Percentiles rank a stretch among this genome's conserved stretches.
phyloP scores from a whole-genome alignment of 768 basidiomycete genomes.

The Rubroboletus satanas region DNA sequence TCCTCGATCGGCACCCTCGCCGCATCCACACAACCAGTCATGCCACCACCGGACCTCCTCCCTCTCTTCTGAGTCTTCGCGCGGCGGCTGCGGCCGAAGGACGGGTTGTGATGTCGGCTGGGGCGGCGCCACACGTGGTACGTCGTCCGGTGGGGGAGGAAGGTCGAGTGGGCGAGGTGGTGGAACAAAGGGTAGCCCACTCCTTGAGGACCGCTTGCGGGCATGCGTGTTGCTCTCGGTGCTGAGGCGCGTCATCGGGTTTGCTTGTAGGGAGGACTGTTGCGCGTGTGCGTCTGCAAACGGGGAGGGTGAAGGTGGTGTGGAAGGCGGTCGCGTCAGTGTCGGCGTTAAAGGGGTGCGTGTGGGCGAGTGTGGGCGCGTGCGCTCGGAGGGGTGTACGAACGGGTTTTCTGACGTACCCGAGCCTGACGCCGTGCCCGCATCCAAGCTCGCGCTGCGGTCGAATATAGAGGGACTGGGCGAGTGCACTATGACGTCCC shows the following conservation, averaged over 20 bases:
- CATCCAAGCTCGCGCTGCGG: slow-evolving; percentile 14
- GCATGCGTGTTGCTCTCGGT: not conserved
- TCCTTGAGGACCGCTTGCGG: slow-evolving; percentile 1
- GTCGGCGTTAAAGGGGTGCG: slow-evolving; percentile 2
- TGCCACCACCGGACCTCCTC: slow-evolving; percentile 71
- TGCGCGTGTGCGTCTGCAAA: slow-evolving; percentile 38
- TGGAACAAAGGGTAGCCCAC: slow-evolving; percentile 26
- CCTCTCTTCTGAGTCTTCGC: slow-evolving; percentile 22
- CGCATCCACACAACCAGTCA: slow-evolving; percentile 80
- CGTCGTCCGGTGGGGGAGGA: slow-evolving; percentile 41
- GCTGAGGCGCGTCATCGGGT: not conserved
- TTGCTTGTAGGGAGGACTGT: slow-evolving; percentile 16
- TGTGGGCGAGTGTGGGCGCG: not conserved
- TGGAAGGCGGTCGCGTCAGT: not conserved
- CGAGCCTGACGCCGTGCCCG: not conserved
- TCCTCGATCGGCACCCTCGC: slow-evolving; percentile 68
- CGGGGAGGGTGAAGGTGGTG: slow-evolving; percentile 18
- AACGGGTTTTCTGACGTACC: slow-evolving; percentile 42
- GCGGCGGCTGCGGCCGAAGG: slow-evolving; percentile 25
- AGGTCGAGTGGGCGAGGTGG: slow-evolving; percentile 59
- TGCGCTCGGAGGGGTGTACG: slow-evolving; percentile 28
- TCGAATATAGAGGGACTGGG: slow-evolving; percentile 19
- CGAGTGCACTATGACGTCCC: slow-evolving; percentile 36
- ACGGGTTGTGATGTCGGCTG: slow-evolving; percentile 33
- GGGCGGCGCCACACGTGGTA: slow-evolving; percentile 35